Percentiles rank a stretch among this genome's conserved stretches.
phyloP scores from a whole-genome alignment of 768 basidiomycete species.

The Cyclocybe aegerita region DNA sequence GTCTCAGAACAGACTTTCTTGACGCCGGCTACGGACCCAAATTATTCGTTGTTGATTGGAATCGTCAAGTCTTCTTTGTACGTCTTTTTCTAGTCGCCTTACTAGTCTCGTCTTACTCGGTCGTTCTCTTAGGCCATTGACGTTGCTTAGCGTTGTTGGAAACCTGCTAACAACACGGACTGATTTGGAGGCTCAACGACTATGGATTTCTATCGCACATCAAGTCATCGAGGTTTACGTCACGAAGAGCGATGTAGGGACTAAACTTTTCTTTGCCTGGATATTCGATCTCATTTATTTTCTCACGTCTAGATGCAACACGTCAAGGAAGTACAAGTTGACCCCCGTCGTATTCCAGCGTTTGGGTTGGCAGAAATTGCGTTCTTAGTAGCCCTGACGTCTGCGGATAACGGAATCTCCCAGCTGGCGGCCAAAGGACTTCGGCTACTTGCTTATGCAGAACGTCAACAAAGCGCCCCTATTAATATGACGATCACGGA shows the following conservation, averaged over 20 bases:
- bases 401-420: slow-evolving; percentile 65
- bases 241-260: slow-evolving; percentile 45
- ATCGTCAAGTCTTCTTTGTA: slow-evolving; percentile 53
- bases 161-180: slow-evolving; percentile 60
- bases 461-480: slow-evolving; percentile 60
- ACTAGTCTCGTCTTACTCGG: slow-evolving; percentile 7
- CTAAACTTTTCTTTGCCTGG: not conserved
- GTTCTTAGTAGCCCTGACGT: slow-evolving; percentile 69
- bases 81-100: slow-evolving; percentile 13
- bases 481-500: slow-evolving; percentile 48
- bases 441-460: slow-evolving; percentile 65
- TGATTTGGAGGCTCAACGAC: slow-evolving; percentile 60
- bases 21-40: slow-evolving; percentile 37
- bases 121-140: slow-evolving; percentile 34
- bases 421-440: slow-evolving; percentile 68
- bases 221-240: slow-evolving; percentile 60
- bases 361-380: slow-evolving; percentile 73
- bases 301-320: slow-evolving; percentile 33
- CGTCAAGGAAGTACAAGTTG: slow-evolving; percentile 49
- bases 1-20: slow-evolving; percentile 44
- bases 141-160: slow-evolving; percentile 49
- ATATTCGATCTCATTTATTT: not conserved
- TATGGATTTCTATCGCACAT: slow-evolving; percentile 67
- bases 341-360: slow-evolving; percentile 54
- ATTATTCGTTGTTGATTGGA: slow-evolving; percentile 32